Evolutionary conservation across 208 protist genomes (phyloP).

Genomic region (Trypanosoma conorhini): DNA sequence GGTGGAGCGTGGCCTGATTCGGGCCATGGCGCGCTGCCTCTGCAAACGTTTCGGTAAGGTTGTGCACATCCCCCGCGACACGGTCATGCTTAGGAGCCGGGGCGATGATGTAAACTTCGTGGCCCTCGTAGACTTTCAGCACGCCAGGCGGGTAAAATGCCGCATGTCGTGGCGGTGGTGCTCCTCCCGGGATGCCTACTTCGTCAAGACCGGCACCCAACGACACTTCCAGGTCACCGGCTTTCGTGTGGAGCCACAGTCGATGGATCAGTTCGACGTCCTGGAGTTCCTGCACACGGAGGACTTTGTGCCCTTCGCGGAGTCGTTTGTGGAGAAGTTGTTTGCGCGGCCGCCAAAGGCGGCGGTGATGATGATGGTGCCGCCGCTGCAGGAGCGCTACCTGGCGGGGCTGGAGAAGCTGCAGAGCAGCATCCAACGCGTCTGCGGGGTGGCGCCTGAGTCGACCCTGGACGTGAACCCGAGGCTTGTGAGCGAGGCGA

Average conservation of each 20-base stretch:
- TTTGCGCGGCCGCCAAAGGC: constrained; percentile 44
- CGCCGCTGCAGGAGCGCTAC: constrained; percentile 56
- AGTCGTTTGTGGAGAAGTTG: constrained; percentile 66
- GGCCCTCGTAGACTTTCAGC: constrained; percentile 81
- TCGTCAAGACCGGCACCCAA: background rate
- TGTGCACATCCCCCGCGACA: constrained; percentile 47
- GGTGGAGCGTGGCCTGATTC: constrained; percentile 58
- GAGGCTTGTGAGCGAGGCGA: constrained; percentile 25
- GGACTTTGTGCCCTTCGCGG: constrained; percentile 76
- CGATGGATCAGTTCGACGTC: constrained; percentile 52
- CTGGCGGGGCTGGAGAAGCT: constrained; percentile 32
- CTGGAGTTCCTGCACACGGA: constrained; percentile 55
- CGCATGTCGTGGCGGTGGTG: constrained; percentile 64
- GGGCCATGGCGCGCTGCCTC: constrained; percentile 82
- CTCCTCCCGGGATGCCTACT: background rate
- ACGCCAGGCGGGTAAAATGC: constrained; percentile 59
- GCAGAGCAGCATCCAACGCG: constrained; percentile 42
- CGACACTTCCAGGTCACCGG: constrained; percentile 67
- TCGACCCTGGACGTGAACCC: constrained; percentile 30
- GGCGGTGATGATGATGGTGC: constrained; percentile 69
- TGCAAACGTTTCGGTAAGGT: constrained; percentile 54
- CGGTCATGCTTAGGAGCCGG: constrained; percentile 43
- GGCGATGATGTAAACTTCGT: constrained; percentile 62
- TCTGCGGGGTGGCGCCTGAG: constrained; percentile 40
- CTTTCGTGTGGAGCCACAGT: constrained; percentile 59